These are phyloP conservation scores for Coemansia sp. DNA, from an alignment of 192 early-diverging fungal genomes.

Conservation along the genomic window DNA sequence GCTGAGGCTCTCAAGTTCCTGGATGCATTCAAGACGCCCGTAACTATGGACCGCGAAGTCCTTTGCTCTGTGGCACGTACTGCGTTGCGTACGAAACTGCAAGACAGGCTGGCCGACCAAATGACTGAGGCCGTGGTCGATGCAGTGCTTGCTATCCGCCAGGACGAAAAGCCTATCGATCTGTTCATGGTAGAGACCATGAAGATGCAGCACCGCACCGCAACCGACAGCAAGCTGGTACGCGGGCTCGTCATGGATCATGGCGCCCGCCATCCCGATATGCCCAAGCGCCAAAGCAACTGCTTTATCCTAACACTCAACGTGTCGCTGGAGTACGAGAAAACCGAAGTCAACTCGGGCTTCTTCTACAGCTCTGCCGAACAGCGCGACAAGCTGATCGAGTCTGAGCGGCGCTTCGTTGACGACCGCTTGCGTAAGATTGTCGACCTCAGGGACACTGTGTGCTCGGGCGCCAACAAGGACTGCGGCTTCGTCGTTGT, in stretches of 20 bases:
- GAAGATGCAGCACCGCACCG: constrained; percentile 99
- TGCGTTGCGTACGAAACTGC: constrained; percentile 94
- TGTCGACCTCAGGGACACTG: constrained; percentile 95
- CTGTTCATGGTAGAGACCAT: constrained; percentile 99
- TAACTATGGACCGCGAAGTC: constrained; percentile 83
- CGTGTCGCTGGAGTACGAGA: constrained; percentile 98
- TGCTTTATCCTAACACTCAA: constrained; percentile 94
- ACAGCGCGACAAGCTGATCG: constrained; percentile 97
- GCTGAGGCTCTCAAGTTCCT: constrained; percentile 94
- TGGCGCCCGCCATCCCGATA: constrained; percentile 98
- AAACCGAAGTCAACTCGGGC: constrained; percentile 98
- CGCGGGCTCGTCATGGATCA: constrained; percentile 98
- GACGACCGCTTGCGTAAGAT: constrained; percentile 94
- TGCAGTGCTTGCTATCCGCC: constrained; percentile 86
- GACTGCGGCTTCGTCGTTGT: constrained; percentile 92
- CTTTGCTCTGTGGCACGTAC: constrained; percentile 91
- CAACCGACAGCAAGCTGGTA: constrained; percentile 94
- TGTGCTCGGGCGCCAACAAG: constrained; percentile 80
- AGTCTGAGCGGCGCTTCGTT: constrained; percentile 94
- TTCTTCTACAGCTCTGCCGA: constrained; percentile 99
- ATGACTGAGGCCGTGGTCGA: constrained; percentile 97
- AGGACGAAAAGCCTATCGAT: constrained; percentile 87
- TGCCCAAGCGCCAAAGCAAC: constrained; percentile 93
- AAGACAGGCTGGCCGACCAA: constrained; percentile 84
- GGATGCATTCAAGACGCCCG: constrained; percentile 79